Percentiles rank a stretch among this genome's conserved stretches.
These are phyloP conservation scores for Pseudogymnoascus sp. DNA, from an alignment of 2,329 filamentous ascomycete genomes.

Conservation along the genomic window DNA sequence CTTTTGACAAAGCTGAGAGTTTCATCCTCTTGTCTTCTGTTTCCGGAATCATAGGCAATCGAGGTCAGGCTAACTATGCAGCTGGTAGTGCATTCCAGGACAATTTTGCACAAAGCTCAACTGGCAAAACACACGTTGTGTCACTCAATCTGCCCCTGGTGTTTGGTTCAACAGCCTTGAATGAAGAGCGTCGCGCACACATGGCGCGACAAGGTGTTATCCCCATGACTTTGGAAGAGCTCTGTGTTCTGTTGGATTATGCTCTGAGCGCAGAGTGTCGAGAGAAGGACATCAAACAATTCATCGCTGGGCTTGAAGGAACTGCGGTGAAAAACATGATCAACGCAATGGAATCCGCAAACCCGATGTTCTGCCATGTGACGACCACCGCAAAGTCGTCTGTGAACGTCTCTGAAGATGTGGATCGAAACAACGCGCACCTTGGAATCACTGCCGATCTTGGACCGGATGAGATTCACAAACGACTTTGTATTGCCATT, in stretches of 20 bases:
- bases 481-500: background rate
- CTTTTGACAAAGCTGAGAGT: conserved; percentile 11
- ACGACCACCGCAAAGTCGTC: background rate
- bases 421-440: conserved; percentile 8
- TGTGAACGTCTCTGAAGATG: conserved; percentile 6
- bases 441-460: background rate
- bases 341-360: conserved; percentile 15
- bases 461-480: background rate
- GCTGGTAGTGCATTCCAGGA: conserved; percentile 12
- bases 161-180: conserved; percentile 16
- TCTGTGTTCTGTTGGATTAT: conserved; percentile 20
- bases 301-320: conserved; percentile 17
- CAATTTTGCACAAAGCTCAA: conserved; percentile 9
- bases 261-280: conserved; percentile 17
- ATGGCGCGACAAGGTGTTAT: conserved; percentile 13
- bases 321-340: conserved; percentile 16
- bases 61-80: conserved; percentile 12
- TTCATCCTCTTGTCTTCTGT: conserved; percentile 4
- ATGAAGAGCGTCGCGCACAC: conserved; percentile 9
- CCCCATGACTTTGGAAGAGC: conserved; percentile 20
- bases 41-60: conserved; percentile 7
- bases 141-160: conserved; percentile 20
- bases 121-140: conserved; percentile 12
- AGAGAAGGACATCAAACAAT: conserved; percentile 16
- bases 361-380: conserved; percentile 18